Evolutionary conservation across 768 basidiomycete species (phyloP), one percentile per base, ranked within the genome.

Genomic region (Boletus edulis): DNA sequence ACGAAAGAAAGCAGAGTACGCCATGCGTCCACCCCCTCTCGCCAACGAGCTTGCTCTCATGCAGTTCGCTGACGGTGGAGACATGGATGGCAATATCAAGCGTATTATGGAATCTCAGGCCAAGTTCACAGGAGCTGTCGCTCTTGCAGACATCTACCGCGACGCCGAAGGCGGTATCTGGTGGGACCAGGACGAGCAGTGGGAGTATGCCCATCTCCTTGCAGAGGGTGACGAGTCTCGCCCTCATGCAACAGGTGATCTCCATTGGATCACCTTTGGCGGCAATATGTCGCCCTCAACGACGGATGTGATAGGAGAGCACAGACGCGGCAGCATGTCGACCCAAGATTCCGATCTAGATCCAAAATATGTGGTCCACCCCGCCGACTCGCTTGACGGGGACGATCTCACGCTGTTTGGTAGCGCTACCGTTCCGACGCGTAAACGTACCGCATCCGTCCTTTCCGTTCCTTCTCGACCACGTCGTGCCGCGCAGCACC

Each of bases 171-270:
- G 86, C 22, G 80, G 81, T 0, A 49, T 89, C 14, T 90, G 87
- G 86, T 78, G 80, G 75, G 88, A 90, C 60, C 80, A 78, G 51
- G 85, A 86, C 12, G 88, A 90, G 67, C 81, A 84, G 62, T 76
- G 79, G 77, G 88, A 90, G 63, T 87, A 83, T 58, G 74, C 77
- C 14, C 84, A 81, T 53, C 77, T 90, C 10, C 76, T 90, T 31
- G 73, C 69, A 42, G 75, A 73, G 24, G 66, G 73, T 14, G 65
- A 71, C 13, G 68, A 64, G 31, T 57, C 61, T 56, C 55, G 58
- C 24, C 59, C 64, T 40, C 55, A 50, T 24, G 63, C 62, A 34
- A 61, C 57, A 20, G 66, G 67, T 48, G 73, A 75, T 46, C 67
- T 65, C n/a, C 72, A 71, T 37, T 83, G 80, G 75, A 76, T 80